phyloP scores from a whole-genome alignment of 192 early-diverging fungal species.

The Umbelopsis vinacea region DNA sequence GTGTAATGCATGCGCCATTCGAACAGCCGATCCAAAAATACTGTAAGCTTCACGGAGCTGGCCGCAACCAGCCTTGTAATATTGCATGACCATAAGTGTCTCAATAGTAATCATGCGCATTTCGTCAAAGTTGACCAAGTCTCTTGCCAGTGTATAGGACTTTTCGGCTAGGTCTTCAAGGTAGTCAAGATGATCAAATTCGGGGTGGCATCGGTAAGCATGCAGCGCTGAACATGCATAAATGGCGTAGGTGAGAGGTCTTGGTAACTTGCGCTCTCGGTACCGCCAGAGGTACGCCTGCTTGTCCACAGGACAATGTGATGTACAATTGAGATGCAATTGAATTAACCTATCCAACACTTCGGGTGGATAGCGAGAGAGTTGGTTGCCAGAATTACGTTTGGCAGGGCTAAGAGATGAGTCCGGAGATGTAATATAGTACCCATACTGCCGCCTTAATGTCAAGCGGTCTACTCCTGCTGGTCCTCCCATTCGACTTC shows the following conservation, averaged over 20 bases:
- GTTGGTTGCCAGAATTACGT: neutral
- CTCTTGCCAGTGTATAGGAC: constrained; percentile 23
- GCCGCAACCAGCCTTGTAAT: constrained; percentile 16
- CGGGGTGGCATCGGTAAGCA: constrained; percentile 27
- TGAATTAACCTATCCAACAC: constrained; percentile 1
- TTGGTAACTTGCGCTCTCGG: constrained; percentile 14
- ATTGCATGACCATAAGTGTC: constrained; percentile 30
- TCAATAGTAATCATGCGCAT: constrained; percentile 26
- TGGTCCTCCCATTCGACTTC: neutral
- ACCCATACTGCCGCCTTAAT: constrained; percentile 2
- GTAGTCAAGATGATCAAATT: constrained; percentile 5
- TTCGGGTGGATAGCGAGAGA: neutral
- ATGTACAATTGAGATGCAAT: constrained; percentile 21
- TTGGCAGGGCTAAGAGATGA: neutral
- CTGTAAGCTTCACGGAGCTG: constrained; percentile 23
- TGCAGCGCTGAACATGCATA: constrained; percentile 32
- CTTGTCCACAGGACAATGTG: constrained; percentile 22
- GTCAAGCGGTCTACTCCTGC: neutral
- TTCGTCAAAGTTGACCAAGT: constrained; percentile 33
- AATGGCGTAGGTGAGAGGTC: constrained; percentile 25
- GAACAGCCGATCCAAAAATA: constrained; percentile 17
- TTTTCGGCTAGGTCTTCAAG: constrained; percentile 20
- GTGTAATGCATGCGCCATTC: constrained; percentile 18
- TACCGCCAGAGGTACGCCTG: constrained; percentile 4
- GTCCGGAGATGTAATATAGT: constrained; percentile 11